Evolutionary conservation across 331 rosid species (phyloP).

Genomic region (Pyrus hybrid): DNA sequence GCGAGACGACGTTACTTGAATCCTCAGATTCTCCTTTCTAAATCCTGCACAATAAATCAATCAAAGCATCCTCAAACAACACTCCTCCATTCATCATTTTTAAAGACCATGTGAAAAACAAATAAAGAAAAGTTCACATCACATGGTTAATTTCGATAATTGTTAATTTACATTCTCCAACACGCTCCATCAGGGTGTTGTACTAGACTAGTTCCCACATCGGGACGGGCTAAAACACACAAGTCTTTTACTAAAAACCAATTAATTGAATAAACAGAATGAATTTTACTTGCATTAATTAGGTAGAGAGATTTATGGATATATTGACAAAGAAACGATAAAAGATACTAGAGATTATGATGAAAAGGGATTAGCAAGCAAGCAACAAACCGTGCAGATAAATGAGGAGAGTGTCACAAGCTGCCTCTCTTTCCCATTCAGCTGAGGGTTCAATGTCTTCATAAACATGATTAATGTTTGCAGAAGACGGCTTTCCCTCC

Average conservation of each 20-base stretch:
- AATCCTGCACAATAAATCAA: constrained; percentile 31
- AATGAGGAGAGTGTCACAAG: constrained; percentile 28
- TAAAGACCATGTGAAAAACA: neutral
- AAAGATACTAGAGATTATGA: too few species aligned
- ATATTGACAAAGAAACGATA: too few species aligned
- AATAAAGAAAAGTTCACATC: too few species aligned
- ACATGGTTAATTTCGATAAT: too few species aligned
- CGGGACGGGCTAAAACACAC: too few species aligned
- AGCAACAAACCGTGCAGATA: constrained; percentile 36
- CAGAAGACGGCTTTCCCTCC: neutral
- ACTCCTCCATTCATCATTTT: neutral
- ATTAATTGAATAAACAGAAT: too few species aligned
- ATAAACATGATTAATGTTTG: neutral
- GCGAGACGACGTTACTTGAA: constrained; percentile 32
- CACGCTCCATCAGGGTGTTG: too few species aligned
- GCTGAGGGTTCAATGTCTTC: constrained; percentile 31
- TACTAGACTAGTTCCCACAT: too few species aligned
- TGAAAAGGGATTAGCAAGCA: neutral
- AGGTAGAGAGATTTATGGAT: too few species aligned
- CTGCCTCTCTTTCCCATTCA: constrained; percentile 36
- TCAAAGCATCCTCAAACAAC: neutral
- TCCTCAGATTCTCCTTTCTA: constrained; percentile 33
- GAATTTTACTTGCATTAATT: too few species aligned
- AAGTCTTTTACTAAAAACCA: too few species aligned
- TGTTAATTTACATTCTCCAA: too few species aligned